Evolutionary conservation across 164 flowering plant genomes (phyloP).

Genomic region (Magnolia officinalis): DNA sequence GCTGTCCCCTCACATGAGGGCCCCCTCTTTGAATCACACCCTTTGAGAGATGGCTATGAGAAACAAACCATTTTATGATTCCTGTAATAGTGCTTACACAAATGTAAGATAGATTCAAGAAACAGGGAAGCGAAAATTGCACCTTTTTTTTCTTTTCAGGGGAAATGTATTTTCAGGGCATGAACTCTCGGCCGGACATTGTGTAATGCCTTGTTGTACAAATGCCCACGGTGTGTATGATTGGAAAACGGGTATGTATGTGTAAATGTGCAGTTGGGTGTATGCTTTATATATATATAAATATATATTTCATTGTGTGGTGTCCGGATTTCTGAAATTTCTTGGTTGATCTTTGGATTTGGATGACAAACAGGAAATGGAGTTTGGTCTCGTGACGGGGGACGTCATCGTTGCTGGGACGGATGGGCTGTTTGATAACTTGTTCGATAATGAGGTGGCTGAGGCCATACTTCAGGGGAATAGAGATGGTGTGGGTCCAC

Average conservation of each 20-base stretch:
- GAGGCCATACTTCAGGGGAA: not conserved
- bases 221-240: too few relatives aligned
- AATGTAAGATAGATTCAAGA: too few relatives aligned
- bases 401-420: slow-evolving; percentile 16
- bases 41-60: too few relatives aligned
- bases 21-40: too few relatives aligned
- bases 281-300: not conserved
- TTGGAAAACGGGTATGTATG: not conserved
- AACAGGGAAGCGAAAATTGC: too few relatives aligned
- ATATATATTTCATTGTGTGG: not conserved
- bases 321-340: not conserved
- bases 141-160: too few relatives aligned
- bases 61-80: too few relatives aligned
- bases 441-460: slow-evolving; percentile 13
- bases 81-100: too few relatives aligned
- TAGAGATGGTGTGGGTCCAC: not conserved
- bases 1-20: too few relatives aligned
- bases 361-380: not conserved
- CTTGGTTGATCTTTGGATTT: not conserved
- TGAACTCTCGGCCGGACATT: too few relatives aligned
- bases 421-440: slow-evolving; percentile 25
- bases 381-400: not conserved
- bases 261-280: not conserved
- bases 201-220: too few relatives aligned
- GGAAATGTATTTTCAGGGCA: too few relatives aligned